A percentile compares a stretch with the other conserved stretches of the same genome.
Conservation (phyloP, 179 eudicot species). For the Corrigiola litoralis region DNA sequence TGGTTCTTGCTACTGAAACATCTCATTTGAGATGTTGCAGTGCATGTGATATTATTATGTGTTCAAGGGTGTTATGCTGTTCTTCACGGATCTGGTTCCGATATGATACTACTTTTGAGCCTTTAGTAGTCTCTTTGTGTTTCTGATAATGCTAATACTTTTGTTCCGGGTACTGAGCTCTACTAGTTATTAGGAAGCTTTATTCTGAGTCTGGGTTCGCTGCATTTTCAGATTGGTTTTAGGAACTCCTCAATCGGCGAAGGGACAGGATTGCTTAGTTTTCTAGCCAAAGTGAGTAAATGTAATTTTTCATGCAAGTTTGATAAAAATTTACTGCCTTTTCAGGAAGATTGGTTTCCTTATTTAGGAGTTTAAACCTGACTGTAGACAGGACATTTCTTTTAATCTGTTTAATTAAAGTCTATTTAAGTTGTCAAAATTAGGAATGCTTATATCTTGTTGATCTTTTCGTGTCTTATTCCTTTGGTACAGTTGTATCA, state of each 20-base stretch:
- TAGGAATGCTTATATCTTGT: neutral
- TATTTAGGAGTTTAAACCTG: conserved; percentile 3
- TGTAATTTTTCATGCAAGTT: neutral
- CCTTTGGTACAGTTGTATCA: conserved; percentile 54
- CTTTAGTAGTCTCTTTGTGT: neutral
- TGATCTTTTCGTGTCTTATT: neutral
- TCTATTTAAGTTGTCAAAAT: neutral
- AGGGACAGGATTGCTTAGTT: conserved; percentile 33
- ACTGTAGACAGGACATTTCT: neutral
- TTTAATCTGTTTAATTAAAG: neutral
- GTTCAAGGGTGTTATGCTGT: neutral
- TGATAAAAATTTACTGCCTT: neutral
- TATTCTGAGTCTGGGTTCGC: conserved; percentile 8
- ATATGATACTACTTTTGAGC: neutral
- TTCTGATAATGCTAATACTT: neutral
- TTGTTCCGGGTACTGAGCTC: neutral
- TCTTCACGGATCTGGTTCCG: neutral
- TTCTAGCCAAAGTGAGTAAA: conserved; percentile 46
- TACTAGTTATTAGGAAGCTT: neutral
- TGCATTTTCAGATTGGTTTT: conserved; percentile 43
- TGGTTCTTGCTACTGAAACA: no score
- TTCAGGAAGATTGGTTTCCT: neutral
- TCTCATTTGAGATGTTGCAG: no score
- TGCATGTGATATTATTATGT: no score
- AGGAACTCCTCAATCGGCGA: conserved; percentile 35